phyloP scores from a whole-genome alignment of 2,329 filamentous ascomycete genomes.

The Dissoconium aciculare region DNA sequence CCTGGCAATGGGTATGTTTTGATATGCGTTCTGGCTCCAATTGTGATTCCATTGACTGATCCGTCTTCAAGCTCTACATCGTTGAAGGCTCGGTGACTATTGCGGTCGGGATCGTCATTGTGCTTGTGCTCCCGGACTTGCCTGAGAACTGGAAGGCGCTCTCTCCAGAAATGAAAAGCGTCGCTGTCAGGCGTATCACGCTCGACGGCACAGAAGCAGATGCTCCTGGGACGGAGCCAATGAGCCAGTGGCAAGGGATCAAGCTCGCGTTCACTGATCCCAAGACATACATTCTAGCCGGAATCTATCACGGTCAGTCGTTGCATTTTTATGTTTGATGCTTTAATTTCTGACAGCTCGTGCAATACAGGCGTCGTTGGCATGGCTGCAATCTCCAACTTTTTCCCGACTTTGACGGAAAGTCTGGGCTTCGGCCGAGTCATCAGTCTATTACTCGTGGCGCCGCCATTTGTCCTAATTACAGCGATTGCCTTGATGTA shows the following conservation, averaged over 20 bases:
- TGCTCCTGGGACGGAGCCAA: constrained; percentile 33
- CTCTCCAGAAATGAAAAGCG: constrained; percentile 31
- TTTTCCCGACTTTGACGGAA: constrained; percentile 38
- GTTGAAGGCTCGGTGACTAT: constrained; percentile 6
- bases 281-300: constrained; percentile 35
- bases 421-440: constrained; percentile 31
- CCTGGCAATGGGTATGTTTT: constrained; percentile 34
- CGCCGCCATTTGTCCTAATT: constrained; percentile 41
- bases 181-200: constrained; percentile 35
- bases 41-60: background rate
- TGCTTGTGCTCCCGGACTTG: constrained; percentile 13
- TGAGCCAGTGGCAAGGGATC: constrained; percentile 35
- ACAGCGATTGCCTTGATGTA: constrained; percentile 35
- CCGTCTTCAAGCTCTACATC: constrained; percentile 42
- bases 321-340: background rate
- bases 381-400: constrained; percentile 41
- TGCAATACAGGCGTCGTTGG: constrained; percentile 28
- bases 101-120: constrained; percentile 3
- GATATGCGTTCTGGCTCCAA: background rate
- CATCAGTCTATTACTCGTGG: constrained; percentile 37
- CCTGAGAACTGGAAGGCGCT: constrained; percentile 29
- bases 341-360: background rate
- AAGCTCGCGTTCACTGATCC: constrained; percentile 38
- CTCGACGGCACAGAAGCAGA: constrained; percentile 38
- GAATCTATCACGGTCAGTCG: constrained; percentile 30